Evolutionary conservation across 176 grass and related monocot genomes (phyloP).

Genomic region (Rhynchospora pubera): DNA sequence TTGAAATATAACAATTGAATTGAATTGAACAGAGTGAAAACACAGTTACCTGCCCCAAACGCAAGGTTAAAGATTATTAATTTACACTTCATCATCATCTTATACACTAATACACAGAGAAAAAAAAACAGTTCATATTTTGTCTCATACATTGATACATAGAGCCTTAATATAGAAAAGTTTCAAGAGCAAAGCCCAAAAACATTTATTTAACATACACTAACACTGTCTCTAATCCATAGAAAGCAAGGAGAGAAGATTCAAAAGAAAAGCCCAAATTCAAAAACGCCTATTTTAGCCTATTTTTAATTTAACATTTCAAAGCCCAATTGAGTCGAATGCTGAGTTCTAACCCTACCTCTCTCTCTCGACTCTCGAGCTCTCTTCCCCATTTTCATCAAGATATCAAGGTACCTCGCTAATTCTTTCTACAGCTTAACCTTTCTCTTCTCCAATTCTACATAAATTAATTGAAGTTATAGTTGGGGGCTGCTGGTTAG

Average conservation of each 20-base stretch:
- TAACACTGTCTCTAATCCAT: background rate
- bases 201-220: background rate
- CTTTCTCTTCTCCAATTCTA: background rate
- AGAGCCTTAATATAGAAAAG: background rate
- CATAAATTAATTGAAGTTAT: background rate
- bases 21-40: background rate
- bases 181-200: background rate
- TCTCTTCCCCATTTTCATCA: background rate
- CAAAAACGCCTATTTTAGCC: background rate
- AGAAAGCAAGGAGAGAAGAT: background rate
- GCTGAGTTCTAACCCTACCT: background rate
- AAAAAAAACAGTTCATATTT: background rate
- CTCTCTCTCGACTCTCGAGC: too few relatives aligned
- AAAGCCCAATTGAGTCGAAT: background rate
- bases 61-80: background rate
- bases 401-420: background rate
- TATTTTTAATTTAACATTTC: background rate
- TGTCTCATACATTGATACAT: background rate
- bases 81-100: background rate
- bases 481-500: background rate
- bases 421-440: background rate
- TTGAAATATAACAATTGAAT: background rate
- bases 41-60: background rate
- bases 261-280: background rate
- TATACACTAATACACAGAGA: too few relatives aligned